These are phyloP conservation scores for Vaccinium corymbosum DNA, from an alignment of 148 eudicot species.

Conservation along the genomic window DNA sequence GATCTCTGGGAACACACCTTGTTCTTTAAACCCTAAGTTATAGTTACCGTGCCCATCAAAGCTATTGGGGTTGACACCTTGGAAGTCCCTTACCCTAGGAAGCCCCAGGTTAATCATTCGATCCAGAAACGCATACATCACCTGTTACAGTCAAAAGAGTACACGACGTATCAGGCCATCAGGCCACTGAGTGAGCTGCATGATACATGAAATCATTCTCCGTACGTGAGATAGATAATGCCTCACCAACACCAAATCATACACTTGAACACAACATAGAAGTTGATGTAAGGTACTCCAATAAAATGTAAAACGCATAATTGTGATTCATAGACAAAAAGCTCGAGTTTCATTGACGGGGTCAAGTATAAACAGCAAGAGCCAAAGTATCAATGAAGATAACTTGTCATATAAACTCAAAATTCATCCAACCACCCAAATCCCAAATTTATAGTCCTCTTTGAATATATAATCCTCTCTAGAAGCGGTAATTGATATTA, in stretches of 20 bases:
- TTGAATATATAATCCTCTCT: neutral
- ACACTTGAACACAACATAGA: neutral
- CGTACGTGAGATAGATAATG: neutral
- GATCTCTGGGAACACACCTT: slow-evolving; percentile 87
- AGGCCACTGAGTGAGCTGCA: neutral
- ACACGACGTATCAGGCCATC: neutral
- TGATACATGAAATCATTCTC: neutral
- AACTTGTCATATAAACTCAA: neutral
- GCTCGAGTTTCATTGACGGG: neutral
- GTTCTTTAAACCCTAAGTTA: slow-evolving; percentile 80
- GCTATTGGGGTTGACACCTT: slow-evolving; percentile 87
- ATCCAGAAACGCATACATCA: slow-evolving; percentile 90
- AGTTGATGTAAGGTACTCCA: neutral
- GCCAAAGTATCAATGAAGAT: slow-evolving; percentile 6
- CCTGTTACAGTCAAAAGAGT: slow-evolving; percentile 30
- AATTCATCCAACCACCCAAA: neutral
- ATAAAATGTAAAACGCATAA: neutral
- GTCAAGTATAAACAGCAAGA: neutral
- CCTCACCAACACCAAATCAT: neutral
- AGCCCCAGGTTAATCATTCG: slow-evolving; percentile 89
- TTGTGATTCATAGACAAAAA: slow-evolving; percentile 2
- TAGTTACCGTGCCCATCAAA: slow-evolving; percentile 95
- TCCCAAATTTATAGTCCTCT: neutral
- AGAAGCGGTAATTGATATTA: neutral
- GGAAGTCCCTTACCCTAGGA: slow-evolving; percentile 90